phyloP scores from a whole-genome alignment of 257 asterid genomes.

The Leptodermis oblonga region DNA sequence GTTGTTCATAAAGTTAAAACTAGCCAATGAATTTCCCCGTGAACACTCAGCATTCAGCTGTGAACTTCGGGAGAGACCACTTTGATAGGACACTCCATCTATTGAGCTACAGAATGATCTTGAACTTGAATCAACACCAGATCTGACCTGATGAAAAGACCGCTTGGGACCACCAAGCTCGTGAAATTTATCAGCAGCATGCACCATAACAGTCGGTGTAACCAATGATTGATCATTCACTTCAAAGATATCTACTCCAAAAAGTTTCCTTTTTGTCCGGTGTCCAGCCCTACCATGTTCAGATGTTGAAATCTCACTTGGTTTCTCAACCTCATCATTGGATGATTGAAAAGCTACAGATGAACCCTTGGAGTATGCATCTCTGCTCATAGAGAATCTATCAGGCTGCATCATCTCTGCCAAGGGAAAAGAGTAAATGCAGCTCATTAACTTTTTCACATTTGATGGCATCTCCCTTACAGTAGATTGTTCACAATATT shows the following conservation, averaged over 20 bases:
- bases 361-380: constrained; percentile 4
- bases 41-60: constrained; percentile 15
- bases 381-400: constrained; percentile 24
- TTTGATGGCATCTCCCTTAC: background rate
- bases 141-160: background rate
- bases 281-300: constrained; percentile 29
- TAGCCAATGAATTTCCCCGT: constrained; percentile 22
- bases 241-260: constrained; percentile 65
- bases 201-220: constrained; percentile 16
- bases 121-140: constrained; percentile 9
- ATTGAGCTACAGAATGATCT: constrained; percentile 22
- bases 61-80: constrained; percentile 6
- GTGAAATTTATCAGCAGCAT: constrained; percentile 4
- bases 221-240: constrained; percentile 27
- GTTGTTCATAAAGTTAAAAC: constrained; percentile 4
- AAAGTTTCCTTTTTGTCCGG: constrained; percentile 45
- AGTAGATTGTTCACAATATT: background rate
- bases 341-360: constrained; percentile 13
- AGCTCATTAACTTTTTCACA: background rate
- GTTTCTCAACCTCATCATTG: constrained; percentile 23
- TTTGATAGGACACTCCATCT: constrained; percentile 17
- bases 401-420: constrained; percentile 33
- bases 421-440: constrained; percentile 17
- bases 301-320: constrained; percentile 20
- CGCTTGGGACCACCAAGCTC: constrained; percentile 11